A percentile compares a stretch with the other conserved stretches of the same genome.
Evolutionary conservation across 176 grass and related monocot genomes (phyloP).

Genomic region (Luzula sylvatica): DNA sequence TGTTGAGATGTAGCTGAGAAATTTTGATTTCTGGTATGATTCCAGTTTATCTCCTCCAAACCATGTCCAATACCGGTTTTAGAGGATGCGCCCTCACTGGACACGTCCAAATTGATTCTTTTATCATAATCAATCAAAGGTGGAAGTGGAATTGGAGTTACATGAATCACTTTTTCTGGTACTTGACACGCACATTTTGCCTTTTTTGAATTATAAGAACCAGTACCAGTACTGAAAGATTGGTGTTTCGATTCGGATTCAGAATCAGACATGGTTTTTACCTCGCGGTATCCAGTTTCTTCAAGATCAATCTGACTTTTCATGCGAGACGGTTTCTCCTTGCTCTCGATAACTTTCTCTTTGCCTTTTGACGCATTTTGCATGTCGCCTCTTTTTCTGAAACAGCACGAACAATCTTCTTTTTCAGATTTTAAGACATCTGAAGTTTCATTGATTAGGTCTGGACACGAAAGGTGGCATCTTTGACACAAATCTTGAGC

Average conservation of each 20-base stretch:
- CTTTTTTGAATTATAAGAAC: constrained; percentile 9
- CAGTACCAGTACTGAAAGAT: constrained; percentile 12
- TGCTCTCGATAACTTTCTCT: background rate
- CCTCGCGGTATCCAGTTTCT: constrained; percentile 32
- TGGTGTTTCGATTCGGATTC: constrained; percentile 38
- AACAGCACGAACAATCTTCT: constrained; percentile 31
- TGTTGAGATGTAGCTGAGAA: background rate
- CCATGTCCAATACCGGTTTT: constrained; percentile 2
- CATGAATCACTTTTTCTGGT: constrained; percentile 26
- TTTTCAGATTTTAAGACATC: constrained; percentile 27
- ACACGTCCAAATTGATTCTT: background rate
- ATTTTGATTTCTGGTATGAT: background rate
- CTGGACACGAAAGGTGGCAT: constrained; percentile 40
- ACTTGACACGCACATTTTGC: constrained; percentile 12
- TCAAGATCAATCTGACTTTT: constrained; percentile 33
- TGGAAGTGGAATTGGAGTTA: constrained; percentile 8
- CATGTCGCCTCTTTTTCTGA: constrained; percentile 10
- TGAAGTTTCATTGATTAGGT: constrained; percentile 19
- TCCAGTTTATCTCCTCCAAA: constrained; percentile 17
- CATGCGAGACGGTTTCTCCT: constrained; percentile 23
- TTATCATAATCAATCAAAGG: background rate
- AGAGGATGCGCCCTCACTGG: constrained; percentile 3
- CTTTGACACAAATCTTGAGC: constrained; percentile 40
- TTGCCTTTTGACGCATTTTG: background rate
- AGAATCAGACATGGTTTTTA: constrained; percentile 59